Percentiles rank a stretch among this genome's conserved stretches.
Conservation (phyloP, 148 eudicot species). For the Rhododendron williamsianum region DNA sequence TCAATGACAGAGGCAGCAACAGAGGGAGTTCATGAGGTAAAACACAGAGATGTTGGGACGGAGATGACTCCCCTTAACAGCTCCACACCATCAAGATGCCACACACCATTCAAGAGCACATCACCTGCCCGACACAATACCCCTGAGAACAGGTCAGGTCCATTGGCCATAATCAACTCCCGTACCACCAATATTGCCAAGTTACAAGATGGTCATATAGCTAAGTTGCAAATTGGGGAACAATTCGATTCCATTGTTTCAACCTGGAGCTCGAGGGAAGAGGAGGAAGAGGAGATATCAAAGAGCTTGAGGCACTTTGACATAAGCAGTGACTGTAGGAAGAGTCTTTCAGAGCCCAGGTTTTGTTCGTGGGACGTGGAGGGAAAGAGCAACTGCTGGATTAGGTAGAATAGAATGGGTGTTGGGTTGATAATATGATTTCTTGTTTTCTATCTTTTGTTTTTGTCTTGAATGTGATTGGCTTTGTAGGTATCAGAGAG, state of each 20-base stretch:
- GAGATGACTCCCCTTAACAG: conserved; percentile 90
- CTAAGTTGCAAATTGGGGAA: conserved; percentile 50
- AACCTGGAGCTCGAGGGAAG: conserved; percentile 81
- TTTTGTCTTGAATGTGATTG: background rate
- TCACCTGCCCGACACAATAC: conserved; percentile 81
- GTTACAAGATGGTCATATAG: conserved; percentile 55
- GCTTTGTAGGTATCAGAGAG: conserved; percentile 72
- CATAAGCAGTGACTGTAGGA: conserved; percentile 38
- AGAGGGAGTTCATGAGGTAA: conserved; percentile 37
- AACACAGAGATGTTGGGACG: conserved; percentile 78
- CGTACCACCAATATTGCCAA: conserved; percentile 15
- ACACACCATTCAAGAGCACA: conserved; percentile 58
- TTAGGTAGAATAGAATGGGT: conserved; percentile 43
- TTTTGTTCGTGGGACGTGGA: conserved; percentile 70
- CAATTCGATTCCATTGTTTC: conserved; percentile 45
- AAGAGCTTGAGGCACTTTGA: conserved; percentile 93
- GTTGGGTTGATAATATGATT: background rate
- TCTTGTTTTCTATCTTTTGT: background rate
- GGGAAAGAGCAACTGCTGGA: conserved; percentile 61
- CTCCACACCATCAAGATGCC: conserved; percentile 70
- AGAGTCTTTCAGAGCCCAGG: conserved; percentile 57
- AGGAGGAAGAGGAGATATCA: conserved; percentile 87
- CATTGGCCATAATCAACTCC: conserved; percentile 28
- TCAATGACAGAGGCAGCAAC: conserved; percentile 35
- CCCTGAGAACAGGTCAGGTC: conserved; percentile 64